These are phyloP conservation scores for Catharanthus roseus DNA, from an alignment of 257 asterid genomes.

Conservation along the genomic window DNA sequence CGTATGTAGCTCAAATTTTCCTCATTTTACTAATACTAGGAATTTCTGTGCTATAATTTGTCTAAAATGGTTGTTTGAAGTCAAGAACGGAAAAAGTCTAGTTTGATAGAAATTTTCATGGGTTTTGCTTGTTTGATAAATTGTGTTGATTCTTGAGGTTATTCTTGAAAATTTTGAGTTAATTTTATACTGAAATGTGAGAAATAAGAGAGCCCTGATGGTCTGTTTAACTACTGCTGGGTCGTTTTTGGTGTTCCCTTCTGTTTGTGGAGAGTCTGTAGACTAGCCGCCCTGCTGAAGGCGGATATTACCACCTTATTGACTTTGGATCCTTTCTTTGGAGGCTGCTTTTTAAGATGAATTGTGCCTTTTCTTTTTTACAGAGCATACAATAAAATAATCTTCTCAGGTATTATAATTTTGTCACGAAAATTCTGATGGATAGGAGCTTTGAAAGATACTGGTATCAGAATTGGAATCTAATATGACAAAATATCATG, in stretches of 20 bases:
- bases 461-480: neutral
- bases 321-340: neutral
- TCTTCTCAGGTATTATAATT: neutral
- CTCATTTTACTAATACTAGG: neutral
- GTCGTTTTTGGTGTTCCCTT: neutral
- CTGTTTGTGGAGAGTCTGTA: neutral
- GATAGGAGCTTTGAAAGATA: neutral
- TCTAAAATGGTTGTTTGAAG: neutral
- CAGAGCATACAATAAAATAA: neutral
- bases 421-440: neutral
- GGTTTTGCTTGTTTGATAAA: neutral
- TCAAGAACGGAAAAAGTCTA: neutral
- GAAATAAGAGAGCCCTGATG: neutral
- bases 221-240: neutral
- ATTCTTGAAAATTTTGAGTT: neutral
- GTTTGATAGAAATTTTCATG: neutral
- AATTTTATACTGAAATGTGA: slow-evolving; percentile 1
- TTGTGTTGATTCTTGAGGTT: neutral
- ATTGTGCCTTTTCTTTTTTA: neutral
- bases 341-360: neutral
- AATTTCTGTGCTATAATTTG: neutral
- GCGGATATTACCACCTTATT: neutral
- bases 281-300: neutral
- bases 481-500: neutral
- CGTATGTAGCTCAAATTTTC: slow-evolving; percentile 1